Base-by-base conservation (phyloP, 495 filamentous ascomycete species). In the Talaromyces borbonicus region DNA sequence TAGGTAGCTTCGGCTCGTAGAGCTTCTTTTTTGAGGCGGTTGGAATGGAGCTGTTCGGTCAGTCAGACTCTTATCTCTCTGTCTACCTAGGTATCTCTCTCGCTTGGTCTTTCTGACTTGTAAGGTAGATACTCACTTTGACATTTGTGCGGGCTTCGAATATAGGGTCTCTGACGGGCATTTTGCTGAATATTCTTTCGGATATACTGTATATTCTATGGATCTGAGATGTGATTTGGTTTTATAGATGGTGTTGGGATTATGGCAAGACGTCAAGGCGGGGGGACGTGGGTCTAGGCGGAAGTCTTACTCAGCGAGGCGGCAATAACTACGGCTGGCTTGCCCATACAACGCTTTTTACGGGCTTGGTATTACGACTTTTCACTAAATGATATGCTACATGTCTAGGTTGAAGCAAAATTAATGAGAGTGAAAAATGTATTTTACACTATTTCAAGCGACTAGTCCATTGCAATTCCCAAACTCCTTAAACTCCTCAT, bases 131-230 rank as follows among this genome's bases (percentile, higher is more conserved):
- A 47, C 50, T 51, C 42, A 72, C 68, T 49, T 72, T 70, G 26
- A 72, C 68, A 69, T 72, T 72, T 25, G 68, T 72, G 48, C 68
- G 68, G 25, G 68, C 68, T 55, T 72, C 68, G 50, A 72, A 72
- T 23, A 72, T 70, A 27, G 68, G 68, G 55, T 72, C 68, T 50
- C 62, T 66, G 46, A 67, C 63, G 52, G 67, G 65, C 68, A 72
- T 72, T 25, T 47, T 67, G 60, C 30, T 38, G 35, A 11, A 1
- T 32, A 32, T 37, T n/a, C n/a, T n/a, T n/a, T n/a, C n/a, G 1
- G 35, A 22, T n/a, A 18, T 2, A 3, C 7, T 20, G 4, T 16
- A 9, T 20, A 38, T 37, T n/a, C n/a, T n/a, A 29, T 7, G 22
- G n/a, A 11, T 20, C 16, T 38, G 6, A 29, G 26, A 29, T 29